A percentile compares a stretch with the other conserved stretches of the same genome.
Conservation (phyloP, 192 early-diverging fungal genomes). For the Coemansia umbellata region DNA sequence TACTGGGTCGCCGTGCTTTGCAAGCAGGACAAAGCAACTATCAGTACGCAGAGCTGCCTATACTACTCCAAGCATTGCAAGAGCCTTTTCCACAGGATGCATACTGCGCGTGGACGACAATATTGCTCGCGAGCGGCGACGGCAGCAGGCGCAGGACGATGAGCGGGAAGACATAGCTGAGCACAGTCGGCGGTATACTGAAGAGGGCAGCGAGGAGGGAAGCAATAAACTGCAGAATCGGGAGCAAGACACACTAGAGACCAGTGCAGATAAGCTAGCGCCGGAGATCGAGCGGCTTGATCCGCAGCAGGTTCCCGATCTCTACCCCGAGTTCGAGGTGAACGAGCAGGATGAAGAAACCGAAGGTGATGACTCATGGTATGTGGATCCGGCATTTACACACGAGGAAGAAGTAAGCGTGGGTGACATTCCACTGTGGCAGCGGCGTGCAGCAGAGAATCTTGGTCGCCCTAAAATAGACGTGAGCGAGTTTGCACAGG, state of each 20-base stretch:
- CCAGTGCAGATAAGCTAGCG: conserved; percentile 5
- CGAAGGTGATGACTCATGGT: conserved; percentile 44
- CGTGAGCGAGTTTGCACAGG: neutral
- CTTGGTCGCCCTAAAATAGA: conserved; percentile 5
- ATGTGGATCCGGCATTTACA: conserved; percentile 25
- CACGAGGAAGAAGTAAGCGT: neutral
- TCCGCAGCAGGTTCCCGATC: conserved; percentile 28
- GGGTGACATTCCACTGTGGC: conserved; percentile 24
- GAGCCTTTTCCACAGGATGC: neutral
- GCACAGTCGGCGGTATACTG: conserved; percentile 7
- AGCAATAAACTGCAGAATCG: too few species aligned
- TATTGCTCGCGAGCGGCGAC: conserved; percentile 20
- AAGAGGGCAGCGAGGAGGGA: neutral
- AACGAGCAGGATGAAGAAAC: neutral
- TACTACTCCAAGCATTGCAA: too few species aligned
- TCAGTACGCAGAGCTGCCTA: too few species aligned
- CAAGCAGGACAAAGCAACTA: too few species aligned
- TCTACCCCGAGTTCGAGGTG: conserved; percentile 34
- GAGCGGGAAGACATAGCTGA: conserved; percentile 25
- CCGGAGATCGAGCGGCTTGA: conserved; percentile 41
- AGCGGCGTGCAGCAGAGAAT: conserved; percentile 26
- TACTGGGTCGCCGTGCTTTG: too few species aligned
- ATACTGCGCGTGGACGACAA: neutral
- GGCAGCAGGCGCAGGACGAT: conserved; percentile 44
- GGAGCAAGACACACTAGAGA: neutral